phyloP scores from a whole-genome alignment of 305 asterid genomes.

The Petunia hybrid region DNA sequence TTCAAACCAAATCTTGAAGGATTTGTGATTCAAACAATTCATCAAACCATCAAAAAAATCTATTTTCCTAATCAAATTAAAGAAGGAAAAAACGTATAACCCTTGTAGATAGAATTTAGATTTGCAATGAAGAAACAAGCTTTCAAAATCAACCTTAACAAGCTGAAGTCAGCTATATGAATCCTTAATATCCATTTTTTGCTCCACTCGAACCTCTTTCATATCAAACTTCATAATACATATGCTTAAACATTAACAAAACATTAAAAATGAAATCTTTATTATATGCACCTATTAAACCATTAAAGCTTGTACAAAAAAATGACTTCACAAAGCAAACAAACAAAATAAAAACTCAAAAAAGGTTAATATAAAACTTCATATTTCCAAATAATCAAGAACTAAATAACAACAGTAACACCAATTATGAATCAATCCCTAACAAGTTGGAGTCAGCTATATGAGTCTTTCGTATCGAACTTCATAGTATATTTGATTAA shows the following conservation, averaged over 20 bases:
- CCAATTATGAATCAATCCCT: too few relatives aligned
- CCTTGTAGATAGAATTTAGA: not conserved
- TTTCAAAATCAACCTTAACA: not conserved
- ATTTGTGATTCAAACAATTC: not conserved
- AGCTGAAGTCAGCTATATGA: not conserved
- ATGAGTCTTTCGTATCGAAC: not conserved
- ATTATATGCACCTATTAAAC: not conserved
- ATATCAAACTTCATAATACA: slow-evolving; percentile 1
- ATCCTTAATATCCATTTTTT: too few relatives aligned
- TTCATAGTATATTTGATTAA: not conserved
- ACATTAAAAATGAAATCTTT: not conserved
- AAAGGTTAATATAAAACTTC: not conserved
- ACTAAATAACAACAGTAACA: too few relatives aligned
- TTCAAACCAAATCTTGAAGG: not conserved
- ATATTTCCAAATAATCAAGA: not conserved
- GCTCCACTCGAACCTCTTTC: too few relatives aligned
- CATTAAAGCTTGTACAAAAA: not conserved
- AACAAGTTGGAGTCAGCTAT: too few relatives aligned
- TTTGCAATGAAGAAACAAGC: slow-evolving; percentile 30
- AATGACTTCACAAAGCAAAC: not conserved
- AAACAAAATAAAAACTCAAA: not conserved
- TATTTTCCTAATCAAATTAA: not conserved
- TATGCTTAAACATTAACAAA: not conserved
- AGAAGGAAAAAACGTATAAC: not conserved
- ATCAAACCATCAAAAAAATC: not conserved